phyloP scores from a whole-genome alignment of 768 basidiomycete genomes.

The Porpolomopsis calyptriformis region DNA sequence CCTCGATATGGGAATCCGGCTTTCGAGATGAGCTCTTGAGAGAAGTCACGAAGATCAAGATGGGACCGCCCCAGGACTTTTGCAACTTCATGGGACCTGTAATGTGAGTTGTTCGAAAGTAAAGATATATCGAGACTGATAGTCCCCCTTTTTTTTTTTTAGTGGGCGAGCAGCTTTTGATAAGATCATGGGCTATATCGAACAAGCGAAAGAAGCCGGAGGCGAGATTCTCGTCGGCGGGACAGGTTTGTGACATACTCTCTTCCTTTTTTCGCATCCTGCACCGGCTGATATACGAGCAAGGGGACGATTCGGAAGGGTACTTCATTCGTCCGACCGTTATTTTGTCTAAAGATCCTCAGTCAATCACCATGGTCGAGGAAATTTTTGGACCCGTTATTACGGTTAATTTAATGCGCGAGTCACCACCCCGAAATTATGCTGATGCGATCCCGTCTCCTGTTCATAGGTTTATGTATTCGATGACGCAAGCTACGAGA shows the following conservation, averaged over 20 bases:
- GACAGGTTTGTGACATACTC: conserved; percentile 33
- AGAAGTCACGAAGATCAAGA: conserved; percentile 76
- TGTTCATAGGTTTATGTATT: conserved; percentile 82
- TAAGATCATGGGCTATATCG: conserved; percentile 71
- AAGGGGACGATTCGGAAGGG: conserved; percentile 84
- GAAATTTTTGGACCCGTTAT: conserved; percentile 97
- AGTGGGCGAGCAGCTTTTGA: conserved; percentile 85
- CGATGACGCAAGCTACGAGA: conserved; percentile 76
- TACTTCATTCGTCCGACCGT: conserved; percentile 93
- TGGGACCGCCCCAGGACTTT: conserved; percentile 70
- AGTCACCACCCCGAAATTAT: neutral
- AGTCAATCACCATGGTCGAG: conserved; percentile 79
- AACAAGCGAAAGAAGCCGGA: conserved; percentile 81
- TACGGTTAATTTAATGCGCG: conserved; percentile 38
- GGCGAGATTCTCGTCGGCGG: conserved; percentile 87
- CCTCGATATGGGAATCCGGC: conserved; percentile 68
- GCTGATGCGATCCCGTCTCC: conserved; percentile 4
- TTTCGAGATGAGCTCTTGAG: conserved; percentile 73
- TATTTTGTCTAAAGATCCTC: conserved; percentile 85
- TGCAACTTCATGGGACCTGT: conserved; percentile 92
- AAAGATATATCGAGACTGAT: neutral
- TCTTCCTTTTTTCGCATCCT: neutral
- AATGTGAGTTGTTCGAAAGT: conserved; percentile 43
- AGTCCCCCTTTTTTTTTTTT: conserved; percentile 4
- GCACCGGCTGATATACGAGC: conserved; percentile 18